Percentiles rank a stretch among this genome's conserved stretches.
Conservation (phyloP, 495 filamentous ascomycete species). For the Delitschia confertaspora region DNA sequence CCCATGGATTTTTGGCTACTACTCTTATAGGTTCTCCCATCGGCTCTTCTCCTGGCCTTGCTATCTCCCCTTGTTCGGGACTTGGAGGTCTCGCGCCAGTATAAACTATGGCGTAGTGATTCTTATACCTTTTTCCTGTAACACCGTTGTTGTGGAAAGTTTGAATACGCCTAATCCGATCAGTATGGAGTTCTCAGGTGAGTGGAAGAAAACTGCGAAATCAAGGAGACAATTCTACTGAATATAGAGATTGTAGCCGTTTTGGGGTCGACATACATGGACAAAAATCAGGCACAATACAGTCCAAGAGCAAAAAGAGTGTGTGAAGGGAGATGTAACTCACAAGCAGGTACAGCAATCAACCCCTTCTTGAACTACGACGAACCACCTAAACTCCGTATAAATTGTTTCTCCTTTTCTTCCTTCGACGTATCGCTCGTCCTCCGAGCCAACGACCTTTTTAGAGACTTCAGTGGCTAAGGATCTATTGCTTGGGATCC, state of each 20-base stretch:
- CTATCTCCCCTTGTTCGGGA: neutral
- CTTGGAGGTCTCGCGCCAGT: constrained; percentile 4
- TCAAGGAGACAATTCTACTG: no score
- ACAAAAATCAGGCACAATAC: no score
- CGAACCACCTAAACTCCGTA: constrained; percentile 28
- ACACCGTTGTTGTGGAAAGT: constrained; percentile 25
- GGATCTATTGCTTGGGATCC: constrained; percentile 3
- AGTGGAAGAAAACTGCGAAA: no score
- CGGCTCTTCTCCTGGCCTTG: neutral
- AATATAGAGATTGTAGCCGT: no score
- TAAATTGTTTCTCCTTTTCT: constrained; percentile 14
- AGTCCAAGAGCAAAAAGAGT: neutral
- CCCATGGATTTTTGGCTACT: neutral
- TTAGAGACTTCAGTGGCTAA: neutral
- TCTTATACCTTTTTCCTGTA: constrained; percentile 11
- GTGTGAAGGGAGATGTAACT: neutral
- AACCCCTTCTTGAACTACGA: constrained; percentile 23
- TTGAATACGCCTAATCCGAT: constrained; percentile 17
- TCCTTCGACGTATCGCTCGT: no score
- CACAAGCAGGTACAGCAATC: constrained; percentile 22
- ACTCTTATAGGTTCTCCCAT: constrained; percentile 7
- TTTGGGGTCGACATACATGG: no score
- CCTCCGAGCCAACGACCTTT: no score
- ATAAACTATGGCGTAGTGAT: constrained; percentile 30
- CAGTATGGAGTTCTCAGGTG: no score